These are phyloP conservation scores for Catunica adiposa DNA, from an alignment of 2,329 filamentous ascomycete species.

Conservation along the genomic window DNA sequence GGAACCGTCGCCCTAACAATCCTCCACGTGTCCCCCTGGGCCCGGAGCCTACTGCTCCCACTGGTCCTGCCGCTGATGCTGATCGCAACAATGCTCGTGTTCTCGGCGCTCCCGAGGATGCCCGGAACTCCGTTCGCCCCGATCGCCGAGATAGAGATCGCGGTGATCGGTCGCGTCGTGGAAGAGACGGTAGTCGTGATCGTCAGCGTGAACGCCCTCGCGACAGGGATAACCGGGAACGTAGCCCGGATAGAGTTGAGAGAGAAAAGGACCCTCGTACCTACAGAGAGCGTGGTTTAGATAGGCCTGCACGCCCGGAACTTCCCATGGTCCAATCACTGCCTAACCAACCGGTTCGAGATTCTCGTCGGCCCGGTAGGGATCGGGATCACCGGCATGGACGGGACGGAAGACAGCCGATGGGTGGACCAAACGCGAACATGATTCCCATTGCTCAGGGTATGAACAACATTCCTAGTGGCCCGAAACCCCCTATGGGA, in stretches of 20 bases:
- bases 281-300: conserved; percentile 23
- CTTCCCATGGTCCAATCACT: conserved; percentile 12
- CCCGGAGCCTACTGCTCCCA: conserved; percentile 5
- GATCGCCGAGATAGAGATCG: conserved; percentile 29
- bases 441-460: conserved; percentile 10
- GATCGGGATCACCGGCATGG: conserved; percentile 14
- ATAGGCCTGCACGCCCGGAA: conserved; percentile 22
- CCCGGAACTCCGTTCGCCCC: conserved; percentile 24
- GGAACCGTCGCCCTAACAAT: conserved; percentile 5
- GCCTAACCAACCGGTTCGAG: conserved; percentile 17
- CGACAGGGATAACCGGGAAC: conserved; percentile 27
- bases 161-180: conserved; percentile 24
- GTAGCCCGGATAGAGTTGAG: conserved; percentile 28
- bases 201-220: conserved; percentile 25
- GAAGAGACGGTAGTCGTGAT: conserved; percentile 34
- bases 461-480: not conserved
- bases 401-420: conserved; percentile 1
- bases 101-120: conserved; percentile 23
- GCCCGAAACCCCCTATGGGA: conserved; percentile 1
- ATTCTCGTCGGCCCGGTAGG: conserved; percentile 15
- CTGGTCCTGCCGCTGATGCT: conserved; percentile 21
- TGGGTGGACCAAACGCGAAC: not conserved
- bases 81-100: conserved; percentile 20
- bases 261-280: conserved; percentile 31
- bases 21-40: conserved; percentile 1